A percentile compares a stretch with the other conserved stretches of the same genome.
Conservation (phyloP, 169 alveolate genomes). For the Plasmodium gallinaceum region DNA sequence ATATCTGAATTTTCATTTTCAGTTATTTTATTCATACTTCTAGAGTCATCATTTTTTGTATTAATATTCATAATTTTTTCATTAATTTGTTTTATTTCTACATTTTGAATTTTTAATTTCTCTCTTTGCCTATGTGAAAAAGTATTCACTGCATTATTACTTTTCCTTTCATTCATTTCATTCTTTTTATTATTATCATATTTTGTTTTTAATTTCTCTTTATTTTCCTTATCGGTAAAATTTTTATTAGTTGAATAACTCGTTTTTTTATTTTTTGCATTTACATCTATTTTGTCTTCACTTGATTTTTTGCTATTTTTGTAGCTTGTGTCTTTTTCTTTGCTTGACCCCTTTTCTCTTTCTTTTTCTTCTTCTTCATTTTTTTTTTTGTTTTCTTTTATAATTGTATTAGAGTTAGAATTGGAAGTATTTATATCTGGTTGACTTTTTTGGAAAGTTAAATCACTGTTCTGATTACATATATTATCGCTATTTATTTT, state of each 20-base stretch:
- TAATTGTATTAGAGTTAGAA: neutral
- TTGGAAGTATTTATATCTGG: too few relatives aligned
- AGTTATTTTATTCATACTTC: neutral
- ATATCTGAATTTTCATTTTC: neutral
- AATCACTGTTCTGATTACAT: too few relatives aligned
- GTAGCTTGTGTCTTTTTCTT: neutral
- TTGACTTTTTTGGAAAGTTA: too few relatives aligned
- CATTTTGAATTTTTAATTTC: slow-evolving; percentile 73
- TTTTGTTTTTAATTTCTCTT: slow-evolving; percentile 5
- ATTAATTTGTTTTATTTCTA: slow-evolving; percentile 57
- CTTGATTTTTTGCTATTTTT: neutral
- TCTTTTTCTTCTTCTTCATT: slow-evolving; percentile 15
- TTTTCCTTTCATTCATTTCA: slow-evolving; percentile 3
- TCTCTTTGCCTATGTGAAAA: slow-evolving; percentile 66
- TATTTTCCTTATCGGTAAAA: neutral
- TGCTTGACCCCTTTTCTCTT: neutral
- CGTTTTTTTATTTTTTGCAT: slow-evolving; percentile 16
- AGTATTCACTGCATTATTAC: neutral
- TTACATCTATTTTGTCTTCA: slow-evolving; percentile 8
- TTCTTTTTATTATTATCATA: slow-evolving; percentile 1
- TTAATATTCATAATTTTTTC: slow-evolving; percentile 39
- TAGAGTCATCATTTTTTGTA: neutral
- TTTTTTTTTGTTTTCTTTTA: neutral
- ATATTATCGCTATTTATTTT: too few relatives aligned
- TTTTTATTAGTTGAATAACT: neutral